Conservation (phyloP, 306 rosid species). For the Amphicarpaea edgeworthii region DNA sequence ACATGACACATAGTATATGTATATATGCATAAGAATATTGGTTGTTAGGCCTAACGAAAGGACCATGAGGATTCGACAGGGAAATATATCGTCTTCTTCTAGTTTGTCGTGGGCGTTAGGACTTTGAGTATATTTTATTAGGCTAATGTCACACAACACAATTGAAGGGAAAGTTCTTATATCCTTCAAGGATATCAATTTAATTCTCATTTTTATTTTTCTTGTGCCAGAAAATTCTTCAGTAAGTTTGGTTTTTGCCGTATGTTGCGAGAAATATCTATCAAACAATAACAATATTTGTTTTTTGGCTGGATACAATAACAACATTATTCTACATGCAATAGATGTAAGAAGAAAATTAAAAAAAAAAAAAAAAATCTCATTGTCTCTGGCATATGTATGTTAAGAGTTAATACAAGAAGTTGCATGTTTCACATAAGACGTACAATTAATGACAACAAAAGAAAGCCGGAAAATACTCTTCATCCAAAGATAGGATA, state of each 20-base stretch:
- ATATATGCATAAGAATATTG: slow-evolving; percentile 37
- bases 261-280: slow-evolving; percentile 26
- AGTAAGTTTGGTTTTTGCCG: slow-evolving; percentile 15
- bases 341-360: background rate
- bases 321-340: background rate
- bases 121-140: background rate
- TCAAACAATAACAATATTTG: background rate
- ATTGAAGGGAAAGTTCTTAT: background rate
- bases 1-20: slow-evolving; percentile 28
- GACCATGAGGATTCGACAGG: slow-evolving; percentile 34
- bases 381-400: too few relatives aligned
- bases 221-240: background rate
- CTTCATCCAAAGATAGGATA: slow-evolving; percentile 12
- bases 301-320: too few relatives aligned
- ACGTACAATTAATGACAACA: slow-evolving; percentile 51
- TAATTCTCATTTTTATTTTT: background rate
- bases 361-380: too few relatives aligned
- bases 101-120: slow-evolving; percentile 15
- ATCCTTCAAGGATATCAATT: background rate
- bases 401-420: slow-evolving; percentile 16
- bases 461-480: slow-evolving; percentile 44
- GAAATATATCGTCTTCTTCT: slow-evolving; percentile 27
- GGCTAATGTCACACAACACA: slow-evolving; percentile 1
- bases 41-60: slow-evolving; percentile 48
- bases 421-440: slow-evolving; percentile 41